These are phyloP conservation scores for Cercospora sp. DNA, from an alignment of 2,329 filamentous ascomycete genomes.

Conservation along the genomic window DNA sequence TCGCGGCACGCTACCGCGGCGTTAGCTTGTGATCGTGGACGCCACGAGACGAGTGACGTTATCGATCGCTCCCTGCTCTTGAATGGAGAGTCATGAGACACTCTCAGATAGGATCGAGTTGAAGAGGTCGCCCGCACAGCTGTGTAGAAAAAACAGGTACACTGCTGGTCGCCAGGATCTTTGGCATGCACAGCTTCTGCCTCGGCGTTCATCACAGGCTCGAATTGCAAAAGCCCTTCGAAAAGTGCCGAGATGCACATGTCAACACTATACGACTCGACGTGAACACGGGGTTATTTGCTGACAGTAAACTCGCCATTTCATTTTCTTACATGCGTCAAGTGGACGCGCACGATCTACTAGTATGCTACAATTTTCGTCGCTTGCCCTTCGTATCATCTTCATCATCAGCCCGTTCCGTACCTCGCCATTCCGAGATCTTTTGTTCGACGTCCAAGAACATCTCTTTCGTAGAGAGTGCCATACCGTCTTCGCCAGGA, in stretches of 20 bases:
- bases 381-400: conserved; percentile 34
- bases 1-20: conserved; percentile 3
- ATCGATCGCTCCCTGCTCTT: conserved; percentile 4
- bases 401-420: conserved; percentile 53
- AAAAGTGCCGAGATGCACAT: background rate
- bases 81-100: background rate
- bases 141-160: background rate
- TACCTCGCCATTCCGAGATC: conserved; percentile 59
- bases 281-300: background rate
- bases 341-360: background rate
- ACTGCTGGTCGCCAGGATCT: background rate
- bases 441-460: conserved; percentile 81
- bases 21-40: conserved; percentile 6
- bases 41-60: conserved; percentile 12
- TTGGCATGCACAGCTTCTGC: background rate
- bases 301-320: background rate
- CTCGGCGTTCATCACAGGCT: background rate
- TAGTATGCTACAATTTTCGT: conserved; percentile 23
- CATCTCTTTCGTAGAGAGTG: conserved; percentile 86
- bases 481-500: conserved; percentile 82
- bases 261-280: background rate
- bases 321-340: background rate
- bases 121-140: background rate
- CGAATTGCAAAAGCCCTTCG: background rate
- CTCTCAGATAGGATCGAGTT: background rate